These are phyloP conservation scores for Coniochaeta ligniaria DNA, from an alignment of 2,329 filamentous ascomycete genomes.

Conservation along the genomic window DNA sequence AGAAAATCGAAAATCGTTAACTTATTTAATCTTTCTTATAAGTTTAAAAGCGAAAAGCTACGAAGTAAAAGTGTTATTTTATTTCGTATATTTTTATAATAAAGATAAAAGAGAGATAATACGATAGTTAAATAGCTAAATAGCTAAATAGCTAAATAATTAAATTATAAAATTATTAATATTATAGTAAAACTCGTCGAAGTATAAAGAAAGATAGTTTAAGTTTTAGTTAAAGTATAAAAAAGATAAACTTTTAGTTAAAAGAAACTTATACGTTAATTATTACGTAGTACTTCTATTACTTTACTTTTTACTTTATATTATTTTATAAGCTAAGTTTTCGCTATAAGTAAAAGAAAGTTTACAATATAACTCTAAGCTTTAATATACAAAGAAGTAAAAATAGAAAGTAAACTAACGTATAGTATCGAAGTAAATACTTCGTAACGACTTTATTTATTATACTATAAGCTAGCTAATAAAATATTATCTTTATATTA, in stretches of 20 bases:
- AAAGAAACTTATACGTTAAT: background rate
- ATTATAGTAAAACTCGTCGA: background rate
- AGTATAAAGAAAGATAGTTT: background rate
- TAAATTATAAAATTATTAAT: background rate
- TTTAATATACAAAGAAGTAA: background rate
- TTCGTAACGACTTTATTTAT: background rate
- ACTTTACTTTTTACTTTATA: background rate
- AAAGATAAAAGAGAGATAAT: background rate
- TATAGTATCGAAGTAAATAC: background rate
- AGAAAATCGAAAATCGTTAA: no score
- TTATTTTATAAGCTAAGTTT: background rate
- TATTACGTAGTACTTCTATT: background rate
- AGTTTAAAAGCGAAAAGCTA: background rate
- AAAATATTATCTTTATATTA: background rate
- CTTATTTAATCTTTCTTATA: background rate
- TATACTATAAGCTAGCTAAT: background rate
- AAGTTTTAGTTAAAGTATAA: background rate
- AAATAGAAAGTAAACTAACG: background rate
- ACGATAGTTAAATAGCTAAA: no score
- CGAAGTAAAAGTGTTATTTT: background rate
- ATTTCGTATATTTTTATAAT: background rate
- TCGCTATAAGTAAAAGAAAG: background rate
- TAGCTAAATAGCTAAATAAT: no score
- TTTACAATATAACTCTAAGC: background rate
- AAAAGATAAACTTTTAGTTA: background rate